Percentiles rank a stretch among this genome's conserved stretches.
Conservation (phyloP, 371 early-diverging fungal genomes). For the Apophysomyces ossiformis region DNA sequence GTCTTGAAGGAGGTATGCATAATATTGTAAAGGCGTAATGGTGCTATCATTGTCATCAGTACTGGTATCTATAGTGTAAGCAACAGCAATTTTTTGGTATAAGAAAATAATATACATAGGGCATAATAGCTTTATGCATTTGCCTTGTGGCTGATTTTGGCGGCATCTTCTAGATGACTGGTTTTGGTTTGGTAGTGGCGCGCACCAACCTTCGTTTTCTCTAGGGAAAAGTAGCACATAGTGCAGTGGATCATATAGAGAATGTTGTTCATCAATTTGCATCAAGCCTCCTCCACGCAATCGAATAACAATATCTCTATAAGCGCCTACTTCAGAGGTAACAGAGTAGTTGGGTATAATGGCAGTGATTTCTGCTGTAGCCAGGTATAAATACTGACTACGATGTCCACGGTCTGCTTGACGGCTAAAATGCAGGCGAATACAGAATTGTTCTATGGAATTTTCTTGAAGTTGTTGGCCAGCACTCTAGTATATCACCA, state of each 20-base stretch:
- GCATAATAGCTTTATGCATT: not conserved
- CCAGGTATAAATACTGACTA: constrained; percentile 24
- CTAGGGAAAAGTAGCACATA: constrained; percentile 14
- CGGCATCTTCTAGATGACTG: not conserved
- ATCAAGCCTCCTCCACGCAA: constrained; percentile 4
- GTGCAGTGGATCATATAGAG: constrained; percentile 16
- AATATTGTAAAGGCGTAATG: constrained; percentile 12
- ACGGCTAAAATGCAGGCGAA: no score
- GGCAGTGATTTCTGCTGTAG: no score
- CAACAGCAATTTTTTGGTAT: not conserved
- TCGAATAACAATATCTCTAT: constrained; percentile 8
- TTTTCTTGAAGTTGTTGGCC: no score
- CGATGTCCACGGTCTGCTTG: no score
- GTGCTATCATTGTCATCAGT: not conserved
- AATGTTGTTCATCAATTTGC: constrained; percentile 15
- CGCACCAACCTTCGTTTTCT: constrained; percentile 10
- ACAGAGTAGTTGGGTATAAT: constrained; percentile 16
- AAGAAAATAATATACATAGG: not conserved
- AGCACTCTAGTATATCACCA: no score
- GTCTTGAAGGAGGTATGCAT: constrained; percentile 10
- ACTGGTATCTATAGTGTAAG: not conserved
- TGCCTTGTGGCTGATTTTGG: not conserved
- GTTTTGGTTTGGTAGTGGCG: not conserved
- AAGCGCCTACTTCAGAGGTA: constrained; percentile 9
- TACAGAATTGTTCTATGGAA: no score